These are phyloP conservation scores for Boehmeria nivea DNA, from an alignment of 306 rosid genomes.

Conservation along the genomic window DNA sequence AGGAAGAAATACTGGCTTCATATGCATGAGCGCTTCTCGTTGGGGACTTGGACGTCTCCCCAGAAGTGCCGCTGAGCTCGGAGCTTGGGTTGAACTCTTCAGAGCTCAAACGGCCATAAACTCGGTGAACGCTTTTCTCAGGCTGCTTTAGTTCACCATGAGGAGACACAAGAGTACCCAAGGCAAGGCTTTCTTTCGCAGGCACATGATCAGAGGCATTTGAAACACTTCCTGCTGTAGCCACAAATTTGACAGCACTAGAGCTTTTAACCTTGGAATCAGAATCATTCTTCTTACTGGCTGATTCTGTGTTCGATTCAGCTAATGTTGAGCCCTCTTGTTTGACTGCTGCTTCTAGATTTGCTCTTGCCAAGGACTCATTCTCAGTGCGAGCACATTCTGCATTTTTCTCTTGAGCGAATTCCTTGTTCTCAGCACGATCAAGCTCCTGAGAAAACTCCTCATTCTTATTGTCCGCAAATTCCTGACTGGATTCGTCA, in stretches of 20 bases:
- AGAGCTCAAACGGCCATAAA: slow-evolving; percentile 27
- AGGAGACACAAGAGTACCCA: too few relatives aligned
- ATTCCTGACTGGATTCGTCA: slow-evolving; percentile 38
- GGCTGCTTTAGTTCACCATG: slow-evolving; percentile 30
- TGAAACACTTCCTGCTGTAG: slow-evolving; percentile 32
- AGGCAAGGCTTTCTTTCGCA: slow-evolving; percentile 27
- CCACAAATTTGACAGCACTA: slow-evolving; percentile 19
- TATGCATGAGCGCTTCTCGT: slow-evolving; percentile 41
- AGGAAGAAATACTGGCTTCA: slow-evolving; percentile 64
- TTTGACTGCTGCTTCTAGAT: slow-evolving; percentile 25
- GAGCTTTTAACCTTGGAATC: slow-evolving; percentile 36
- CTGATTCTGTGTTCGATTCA: slow-evolving; percentile 22
- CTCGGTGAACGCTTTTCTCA: slow-evolving; percentile 15
- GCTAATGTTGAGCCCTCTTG: slow-evolving; percentile 21
- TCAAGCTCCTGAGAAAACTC: slow-evolving; percentile 18
- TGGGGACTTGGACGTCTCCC: slow-evolving; percentile 38
- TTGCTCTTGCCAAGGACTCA: slow-evolving; percentile 26
- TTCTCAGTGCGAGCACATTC: slow-evolving; percentile 32
- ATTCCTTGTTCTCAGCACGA: slow-evolving; percentile 15
- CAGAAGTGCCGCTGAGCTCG: slow-evolving; percentile 30
- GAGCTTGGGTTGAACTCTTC: slow-evolving; percentile 33
- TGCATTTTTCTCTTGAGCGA: neutral
- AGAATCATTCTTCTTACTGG: slow-evolving; percentile 24
- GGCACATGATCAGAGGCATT: slow-evolving; percentile 10
- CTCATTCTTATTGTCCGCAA: slow-evolving; percentile 32